Evolutionary conservation across 1,284 basidiomycete species (phyloP), one percentile per base, ranked within the genome.

Genomic region (Rhodotorula glutinis): DNA sequence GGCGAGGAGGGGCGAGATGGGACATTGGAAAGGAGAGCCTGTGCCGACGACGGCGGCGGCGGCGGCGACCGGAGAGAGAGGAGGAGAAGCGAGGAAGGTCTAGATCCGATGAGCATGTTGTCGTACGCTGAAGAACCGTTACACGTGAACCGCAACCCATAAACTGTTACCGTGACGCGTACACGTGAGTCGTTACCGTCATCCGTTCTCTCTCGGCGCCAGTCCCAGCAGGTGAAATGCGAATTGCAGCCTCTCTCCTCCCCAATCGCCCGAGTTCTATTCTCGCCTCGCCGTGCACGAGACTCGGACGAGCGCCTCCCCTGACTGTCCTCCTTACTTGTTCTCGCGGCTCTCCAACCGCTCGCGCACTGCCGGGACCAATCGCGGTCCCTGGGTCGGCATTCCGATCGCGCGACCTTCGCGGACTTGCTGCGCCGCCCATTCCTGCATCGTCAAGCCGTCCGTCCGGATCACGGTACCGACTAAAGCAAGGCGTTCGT

Each of bases 391-490:
- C 19, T 16, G 25, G 11, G 38, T 16, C 7, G 41, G 57, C 25
- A 63, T 16, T 17, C 63, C 68, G 46, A 66, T 27, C 29, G 62
- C 62, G 16, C 53, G 52, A 0, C 62, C 62, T 11, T 66, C 61
- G 10, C 60, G 57, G 29, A 66, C 57, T 38, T 70, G 64, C 38
- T 30, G 40, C 61, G 60, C 63, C 9, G 71, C 71, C 71, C 71
- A 72, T 30, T 72, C 71, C 41, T 51, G 55, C 71, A 72, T 72
- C 13, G 71, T 70, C 13, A 72, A 56, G 16, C 71, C 71, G 58
- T 72, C 71, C 30, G 72, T 73, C n/a, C 72, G 69, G 53, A 73
- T 73, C 16, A 73, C 72, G 49, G 69, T 67, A 43, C 72, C 72
- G 56, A 71, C 65, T 69, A 43, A 38, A n/a, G n/a, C n/a, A n/a